Conservation (phyloP, 768 basidiomycete genomes). For the Leccinum imitatum region DNA sequence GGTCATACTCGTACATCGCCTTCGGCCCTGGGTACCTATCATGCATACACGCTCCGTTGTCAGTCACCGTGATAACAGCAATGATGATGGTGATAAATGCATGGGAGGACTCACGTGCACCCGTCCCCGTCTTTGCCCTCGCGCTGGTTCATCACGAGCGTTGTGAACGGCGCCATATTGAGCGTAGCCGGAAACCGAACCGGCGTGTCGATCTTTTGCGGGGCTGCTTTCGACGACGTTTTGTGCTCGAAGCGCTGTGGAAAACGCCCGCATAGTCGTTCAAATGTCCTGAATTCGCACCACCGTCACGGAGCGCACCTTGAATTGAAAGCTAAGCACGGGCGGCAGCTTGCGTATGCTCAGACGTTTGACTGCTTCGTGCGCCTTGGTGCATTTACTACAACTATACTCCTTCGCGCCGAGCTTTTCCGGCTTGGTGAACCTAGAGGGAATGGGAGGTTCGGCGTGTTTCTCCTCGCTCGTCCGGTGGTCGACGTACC, state of each 20-base stretch:
- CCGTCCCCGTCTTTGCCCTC: slow-evolving; percentile 41
- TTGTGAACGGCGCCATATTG: slow-evolving; percentile 88
- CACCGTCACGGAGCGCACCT: slow-evolving; percentile 41
- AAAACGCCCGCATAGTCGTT: neutral
- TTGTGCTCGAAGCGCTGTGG: slow-evolving; percentile 89
- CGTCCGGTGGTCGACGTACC: slow-evolving; percentile 41
- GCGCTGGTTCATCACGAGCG: slow-evolving; percentile 51
- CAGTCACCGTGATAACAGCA: neutral
- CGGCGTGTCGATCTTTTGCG: slow-evolving; percentile 81
- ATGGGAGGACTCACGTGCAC: slow-evolving; percentile 22
- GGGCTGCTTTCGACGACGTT: slow-evolving; percentile 63
- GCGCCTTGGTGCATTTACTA: slow-evolving; percentile 69
- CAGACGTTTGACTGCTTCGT: slow-evolving; percentile 83
- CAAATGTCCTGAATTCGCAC: neutral
- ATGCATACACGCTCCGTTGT: neutral
- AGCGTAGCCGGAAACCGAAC: slow-evolving; percentile 81
- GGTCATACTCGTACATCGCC: slow-evolving; percentile 82
- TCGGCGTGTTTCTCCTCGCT: neutral
- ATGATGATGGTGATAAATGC: neutral
- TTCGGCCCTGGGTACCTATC: slow-evolving; percentile 54
- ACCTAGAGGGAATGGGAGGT: slow-evolving; percentile 43
- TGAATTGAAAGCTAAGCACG: slow-evolving; percentile 92
- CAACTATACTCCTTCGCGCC: slow-evolving; percentile 84
- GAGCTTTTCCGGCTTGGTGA: slow-evolving; percentile 82
- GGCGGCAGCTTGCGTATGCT: slow-evolving; percentile 84